Evolutionary conservation across 1,139 yeast genomes (phyloP), one percentile per base, ranked within the genome.

Genomic region (Arxiozyma slooffiae): DNA sequence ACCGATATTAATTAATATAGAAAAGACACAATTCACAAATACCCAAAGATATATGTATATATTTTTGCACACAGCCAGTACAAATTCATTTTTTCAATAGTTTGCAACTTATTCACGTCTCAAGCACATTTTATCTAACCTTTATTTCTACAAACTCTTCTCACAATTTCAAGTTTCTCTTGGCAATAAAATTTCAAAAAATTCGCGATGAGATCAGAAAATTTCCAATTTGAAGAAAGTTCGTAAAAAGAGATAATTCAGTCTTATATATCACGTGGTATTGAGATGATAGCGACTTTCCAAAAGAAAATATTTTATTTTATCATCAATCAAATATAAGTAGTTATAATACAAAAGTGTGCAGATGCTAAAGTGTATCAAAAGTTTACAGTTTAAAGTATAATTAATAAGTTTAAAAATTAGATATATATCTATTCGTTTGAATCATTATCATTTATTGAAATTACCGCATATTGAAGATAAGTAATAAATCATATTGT

Each of bases 151-250:
- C 41, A 16, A 23, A 17, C 23, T 41, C 20, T 21, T n/a, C 16
- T 30, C 20, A 7, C 18, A 7, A 38, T 30, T 30, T 30, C 36
- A n/a, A 30, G 36, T 26, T 26, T 26, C 14, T 30, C 14, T 30
- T 30, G 3, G 14, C 7, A 14, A 40, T 8, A 16, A 40, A 23
- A 6, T 22, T 16, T 9, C 17, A 22, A 23, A 40, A 40, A 40
- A 14, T 30, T 30, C 43, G 45, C 45, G 45, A 42, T 42, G 45
- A 42, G 45, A 42, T 42, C 45, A 42, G 24, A 41, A 40, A 40
- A 18, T 40, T 21, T 22, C 26, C 9, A 40, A 21, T 22, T 14
- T 14, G 14, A 22, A 17, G 17, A 22, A 38, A 7, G 3, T 39
- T 41, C n/a, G 21, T 16, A 22, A 41, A 26, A 26, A 38, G 14